Percentiles rank a stretch among this genome's conserved stretches.
phyloP scores from a whole-genome alignment of 306 rosid genomes.

The Carpinus viminea region DNA sequence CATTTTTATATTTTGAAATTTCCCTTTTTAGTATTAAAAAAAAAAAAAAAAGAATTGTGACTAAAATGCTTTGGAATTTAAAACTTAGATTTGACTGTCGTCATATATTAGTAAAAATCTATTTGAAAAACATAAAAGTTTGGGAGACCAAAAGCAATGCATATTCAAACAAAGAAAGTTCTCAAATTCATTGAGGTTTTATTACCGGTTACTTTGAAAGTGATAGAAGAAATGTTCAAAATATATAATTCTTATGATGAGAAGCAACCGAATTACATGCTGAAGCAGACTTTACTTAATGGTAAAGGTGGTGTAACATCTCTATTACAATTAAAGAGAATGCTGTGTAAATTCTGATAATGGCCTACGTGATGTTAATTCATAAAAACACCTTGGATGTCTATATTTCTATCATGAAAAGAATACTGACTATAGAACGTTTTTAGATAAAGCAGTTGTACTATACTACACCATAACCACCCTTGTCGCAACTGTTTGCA shows the following conservation, averaged over 20 bases:
- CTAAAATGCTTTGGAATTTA: not conserved
- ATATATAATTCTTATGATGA: too few species aligned
- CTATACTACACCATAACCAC: not conserved
- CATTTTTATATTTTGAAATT: not conserved
- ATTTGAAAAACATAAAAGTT: not conserved
- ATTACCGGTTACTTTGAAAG: not conserved
- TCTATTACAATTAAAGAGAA: too few species aligned
- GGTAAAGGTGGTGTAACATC: too few species aligned
- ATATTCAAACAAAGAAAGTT: not conserved
- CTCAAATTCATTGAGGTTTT: not conserved
- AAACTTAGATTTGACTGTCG: not conserved
- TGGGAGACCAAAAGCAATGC: not conserved
- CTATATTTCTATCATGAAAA: too few species aligned
- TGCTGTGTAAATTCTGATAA: too few species aligned
- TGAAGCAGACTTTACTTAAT: too few species aligned
- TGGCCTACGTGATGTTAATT: too few species aligned
- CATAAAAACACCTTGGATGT: too few species aligned
- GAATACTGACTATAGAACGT: too few species aligned
- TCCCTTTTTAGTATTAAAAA: not conserved
- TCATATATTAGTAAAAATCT: not conserved
- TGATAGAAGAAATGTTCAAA: not conserved
- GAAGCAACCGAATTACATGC: too few species aligned
- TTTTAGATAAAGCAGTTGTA: not conserved
- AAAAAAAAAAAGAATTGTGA: not conserved
- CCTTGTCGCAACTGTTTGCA: not conserved